Evolutionary conservation across 1,284 basidiomycete genomes (phyloP).

Genomic region (Bjerkandera adusta): DNA sequence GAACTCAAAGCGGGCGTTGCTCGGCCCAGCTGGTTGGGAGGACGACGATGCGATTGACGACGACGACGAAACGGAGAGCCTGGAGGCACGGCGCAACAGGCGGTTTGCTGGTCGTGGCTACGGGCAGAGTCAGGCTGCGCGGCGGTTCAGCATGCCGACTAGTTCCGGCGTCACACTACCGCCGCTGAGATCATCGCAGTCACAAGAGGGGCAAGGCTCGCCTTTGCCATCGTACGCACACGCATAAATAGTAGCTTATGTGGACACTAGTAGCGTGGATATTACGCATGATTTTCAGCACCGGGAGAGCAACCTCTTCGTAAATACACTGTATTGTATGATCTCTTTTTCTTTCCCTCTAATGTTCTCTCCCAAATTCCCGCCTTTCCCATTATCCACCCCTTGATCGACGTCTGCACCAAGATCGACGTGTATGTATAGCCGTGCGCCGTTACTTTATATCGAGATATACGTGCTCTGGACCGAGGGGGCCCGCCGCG

Average conservation of each 20-base stretch:
- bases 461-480: too few species aligned
- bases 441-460: too few species aligned
- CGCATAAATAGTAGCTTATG: not conserved
- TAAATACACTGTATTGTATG: too few species aligned
- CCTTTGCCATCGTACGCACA: not conserved
- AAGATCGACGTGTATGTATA: too few species aligned
- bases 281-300: too few species aligned
- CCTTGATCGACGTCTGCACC: too few species aligned
- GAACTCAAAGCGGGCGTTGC: constrained; percentile 50
- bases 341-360: too few species aligned
- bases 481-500: too few species aligned
- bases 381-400: too few species aligned
- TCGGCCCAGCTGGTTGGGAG: constrained; percentile 33
- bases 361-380: too few species aligned
- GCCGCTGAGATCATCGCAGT: constrained; percentile 2
- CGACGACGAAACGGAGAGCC: constrained; percentile 13
- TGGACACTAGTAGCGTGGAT: too few species aligned
- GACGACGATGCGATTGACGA: constrained; percentile 24
- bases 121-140: not conserved
- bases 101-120: not conserved
- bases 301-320: too few species aligned
- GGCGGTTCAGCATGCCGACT: constrained; percentile 10
- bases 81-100: not conserved
- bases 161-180: constrained; percentile 4
- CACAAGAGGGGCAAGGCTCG: not conserved